A percentile compares a stretch with the other conserved stretches of the same genome.
These are phyloP conservation scores for Apiospora aurea DNA, from an alignment of 2,329 filamentous ascomycete species.

Conservation along the genomic window DNA sequence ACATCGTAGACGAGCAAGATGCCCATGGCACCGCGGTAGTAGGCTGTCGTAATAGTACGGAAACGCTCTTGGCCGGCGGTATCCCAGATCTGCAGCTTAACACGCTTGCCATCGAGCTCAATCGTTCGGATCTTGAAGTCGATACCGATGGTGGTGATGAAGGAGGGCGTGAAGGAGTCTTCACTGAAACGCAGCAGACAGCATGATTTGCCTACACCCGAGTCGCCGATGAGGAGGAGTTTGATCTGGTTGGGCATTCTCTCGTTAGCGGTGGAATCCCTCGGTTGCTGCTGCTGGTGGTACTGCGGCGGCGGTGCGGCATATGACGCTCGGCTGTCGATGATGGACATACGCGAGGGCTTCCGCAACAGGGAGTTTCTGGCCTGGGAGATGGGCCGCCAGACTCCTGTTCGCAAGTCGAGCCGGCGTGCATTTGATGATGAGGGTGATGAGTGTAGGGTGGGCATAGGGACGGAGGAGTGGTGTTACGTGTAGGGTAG, in stretches of 20 bases:
- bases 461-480: conserved; percentile 9
- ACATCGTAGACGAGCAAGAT: conserved; percentile 98
- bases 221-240: conserved; percentile 94
- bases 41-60: conserved; percentile 97
- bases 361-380: background rate
- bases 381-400: conserved; percentile 13
- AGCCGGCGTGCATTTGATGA: conserved; percentile 18
- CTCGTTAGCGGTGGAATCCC: conserved; percentile 28
- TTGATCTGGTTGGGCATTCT: conserved; percentile 74
- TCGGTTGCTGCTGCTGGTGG: background rate
- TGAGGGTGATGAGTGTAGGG: background rate
- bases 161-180: conserved; percentile 95
- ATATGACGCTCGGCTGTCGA: conserved; percentile 8
- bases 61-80: conserved; percentile 98
- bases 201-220: conserved; percentile 96
- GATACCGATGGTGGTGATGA: conserved; percentile 99
- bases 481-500: conserved; percentile 8
- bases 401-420: conserved; percentile 16
- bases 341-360: background rate
- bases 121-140: conserved; percentile 99
- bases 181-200: conserved; percentile 96
- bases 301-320: conserved; percentile 15
- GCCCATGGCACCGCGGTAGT: conserved; percentile 98
- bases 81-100: conserved; percentile 99
- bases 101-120: conserved; percentile 97